Evolutionary conservation across 306 rosid genomes (phyloP).

Genomic region (Fragaria vesca): DNA sequence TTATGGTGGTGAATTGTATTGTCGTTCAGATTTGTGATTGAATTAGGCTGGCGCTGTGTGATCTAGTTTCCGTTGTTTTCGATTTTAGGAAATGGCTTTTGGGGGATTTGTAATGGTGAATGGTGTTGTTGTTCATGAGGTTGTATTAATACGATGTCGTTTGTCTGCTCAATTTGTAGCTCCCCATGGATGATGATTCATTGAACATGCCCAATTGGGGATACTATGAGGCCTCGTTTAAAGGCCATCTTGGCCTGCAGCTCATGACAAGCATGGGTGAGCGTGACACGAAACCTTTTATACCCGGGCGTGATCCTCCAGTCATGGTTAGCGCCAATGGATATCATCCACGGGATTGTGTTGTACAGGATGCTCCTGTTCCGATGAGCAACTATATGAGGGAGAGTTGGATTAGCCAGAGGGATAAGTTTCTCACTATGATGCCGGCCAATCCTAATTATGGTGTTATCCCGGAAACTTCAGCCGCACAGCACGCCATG

Average conservation of each 20-base stretch:
- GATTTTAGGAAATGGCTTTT: constrained; percentile 5
- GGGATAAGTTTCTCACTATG: constrained; percentile 72
- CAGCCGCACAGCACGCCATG: constrained; percentile 56
- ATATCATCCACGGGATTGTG: constrained; percentile 63
- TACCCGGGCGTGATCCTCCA: constrained; percentile 68
- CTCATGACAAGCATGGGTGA: constrained; percentile 86
- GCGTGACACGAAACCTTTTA: constrained; percentile 65
- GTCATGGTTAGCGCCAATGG: constrained; percentile 59
- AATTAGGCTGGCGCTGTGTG: neutral
- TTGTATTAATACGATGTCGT: constrained; percentile 21
- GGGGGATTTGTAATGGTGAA: neutral
- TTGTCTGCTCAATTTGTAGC: constrained; percentile 48
- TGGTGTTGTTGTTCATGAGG: constrained; percentile 8
- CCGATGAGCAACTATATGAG: constrained; percentile 67
- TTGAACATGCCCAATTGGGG: constrained; percentile 97
- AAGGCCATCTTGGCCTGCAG: constrained; percentile 86
- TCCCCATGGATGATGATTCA: constrained; percentile 84
- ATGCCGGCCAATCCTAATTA: constrained; percentile 60
- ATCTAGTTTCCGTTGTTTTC: neutral
- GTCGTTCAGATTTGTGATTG: neutral
- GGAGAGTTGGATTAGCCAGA: constrained; percentile 68
- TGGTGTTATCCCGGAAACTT: constrained; percentile 64
- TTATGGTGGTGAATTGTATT: neutral
- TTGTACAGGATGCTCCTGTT: constrained; percentile 51
- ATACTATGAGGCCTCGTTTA: constrained; percentile 82